Conservation (phyloP, 345 rosid genomes). For the Carallia pectinifolia region DNA sequence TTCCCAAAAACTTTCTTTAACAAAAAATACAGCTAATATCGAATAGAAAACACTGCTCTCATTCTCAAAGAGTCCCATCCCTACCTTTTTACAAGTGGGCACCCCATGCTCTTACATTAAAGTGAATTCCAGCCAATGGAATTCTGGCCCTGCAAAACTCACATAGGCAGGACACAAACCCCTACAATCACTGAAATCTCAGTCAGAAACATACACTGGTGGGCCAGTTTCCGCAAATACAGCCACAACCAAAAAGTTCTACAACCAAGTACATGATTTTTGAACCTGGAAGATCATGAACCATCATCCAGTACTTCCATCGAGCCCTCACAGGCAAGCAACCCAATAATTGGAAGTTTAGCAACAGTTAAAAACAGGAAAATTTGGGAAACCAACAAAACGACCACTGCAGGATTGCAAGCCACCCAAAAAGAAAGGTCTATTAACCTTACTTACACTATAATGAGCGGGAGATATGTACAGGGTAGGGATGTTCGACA, state of each 20-base stretch:
- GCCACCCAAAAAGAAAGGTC: background rate
- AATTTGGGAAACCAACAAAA: slow-evolving; percentile 4
- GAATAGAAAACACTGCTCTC: background rate
- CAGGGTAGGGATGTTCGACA: slow-evolving; percentile 13
- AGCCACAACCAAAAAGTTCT: too few species aligned
- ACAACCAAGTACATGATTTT: too few species aligned
- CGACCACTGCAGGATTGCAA: background rate
- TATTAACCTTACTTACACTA: slow-evolving; percentile 1
- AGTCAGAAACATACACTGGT: too few species aligned
- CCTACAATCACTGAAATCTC: background rate
- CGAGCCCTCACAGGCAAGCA: too few species aligned
- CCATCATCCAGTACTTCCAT: too few species aligned
- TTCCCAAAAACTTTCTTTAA: too few species aligned
- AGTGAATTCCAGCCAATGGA: slow-evolving; percentile 4
- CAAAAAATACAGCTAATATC: too few species aligned
- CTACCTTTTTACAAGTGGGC: slow-evolving; percentile 6
- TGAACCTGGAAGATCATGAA: too few species aligned
- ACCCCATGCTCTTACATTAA: background rate
- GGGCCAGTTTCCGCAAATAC: too few species aligned
- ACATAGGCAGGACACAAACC: background rate
- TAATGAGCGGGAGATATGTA: slow-evolving; percentile 1
- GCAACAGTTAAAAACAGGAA: background rate
- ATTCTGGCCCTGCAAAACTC: background rate
- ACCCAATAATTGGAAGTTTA: background rate
- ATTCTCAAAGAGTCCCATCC: background rate